phyloP scores from a whole-genome alignment of 2,329 filamentous ascomycete genomes.

The Zalaria obscura region DNA sequence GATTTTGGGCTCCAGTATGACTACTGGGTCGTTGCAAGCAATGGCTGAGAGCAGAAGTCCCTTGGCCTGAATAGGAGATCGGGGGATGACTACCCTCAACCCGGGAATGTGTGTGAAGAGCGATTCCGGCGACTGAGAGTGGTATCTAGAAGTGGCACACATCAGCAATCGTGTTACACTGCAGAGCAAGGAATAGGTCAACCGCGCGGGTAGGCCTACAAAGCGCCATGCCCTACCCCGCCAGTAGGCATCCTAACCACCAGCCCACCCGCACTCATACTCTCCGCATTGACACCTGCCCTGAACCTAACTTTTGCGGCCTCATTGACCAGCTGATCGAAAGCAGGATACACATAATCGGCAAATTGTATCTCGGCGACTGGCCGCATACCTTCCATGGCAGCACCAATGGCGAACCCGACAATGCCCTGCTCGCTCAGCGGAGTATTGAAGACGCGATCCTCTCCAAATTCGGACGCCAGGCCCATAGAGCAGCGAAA shows the following conservation, averaged over 20 bases:
- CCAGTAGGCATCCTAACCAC: constrained; percentile 86
- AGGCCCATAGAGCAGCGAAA: constrained; percentile 91
- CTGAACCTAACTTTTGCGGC: constrained; percentile 78
- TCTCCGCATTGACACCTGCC: constrained; percentile 35
- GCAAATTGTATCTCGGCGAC: constrained; percentile 94
- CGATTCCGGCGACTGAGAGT: constrained; percentile 78
- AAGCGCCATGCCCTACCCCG: constrained; percentile 73
- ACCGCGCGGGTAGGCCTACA: constrained; percentile 30
- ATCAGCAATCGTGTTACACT: neutral
- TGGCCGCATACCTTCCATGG: constrained; percentile 81
- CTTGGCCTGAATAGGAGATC: constrained; percentile 79
- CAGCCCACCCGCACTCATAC: constrained; percentile 50
- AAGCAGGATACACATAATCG: constrained; percentile 85
- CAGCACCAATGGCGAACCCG: constrained; percentile 82
- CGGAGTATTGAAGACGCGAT: constrained; percentile 92
- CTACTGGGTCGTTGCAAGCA: constrained; percentile 65
- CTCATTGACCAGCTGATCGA: constrained; percentile 90
- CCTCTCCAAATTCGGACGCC: constrained; percentile 70
- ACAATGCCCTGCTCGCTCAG: constrained; percentile 88
- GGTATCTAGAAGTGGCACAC: constrained; percentile 38
- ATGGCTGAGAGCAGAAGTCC: constrained; percentile 68
- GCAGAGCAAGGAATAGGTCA: neutral
- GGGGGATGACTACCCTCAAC: constrained; percentile 69
- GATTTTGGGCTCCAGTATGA: constrained; percentile 92
- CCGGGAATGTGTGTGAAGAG: constrained; percentile 83